These are phyloP conservation scores for Saprolegnia parasitica DNA, from an alignment of 352 stramenopile species.

Conservation along the genomic window DNA sequence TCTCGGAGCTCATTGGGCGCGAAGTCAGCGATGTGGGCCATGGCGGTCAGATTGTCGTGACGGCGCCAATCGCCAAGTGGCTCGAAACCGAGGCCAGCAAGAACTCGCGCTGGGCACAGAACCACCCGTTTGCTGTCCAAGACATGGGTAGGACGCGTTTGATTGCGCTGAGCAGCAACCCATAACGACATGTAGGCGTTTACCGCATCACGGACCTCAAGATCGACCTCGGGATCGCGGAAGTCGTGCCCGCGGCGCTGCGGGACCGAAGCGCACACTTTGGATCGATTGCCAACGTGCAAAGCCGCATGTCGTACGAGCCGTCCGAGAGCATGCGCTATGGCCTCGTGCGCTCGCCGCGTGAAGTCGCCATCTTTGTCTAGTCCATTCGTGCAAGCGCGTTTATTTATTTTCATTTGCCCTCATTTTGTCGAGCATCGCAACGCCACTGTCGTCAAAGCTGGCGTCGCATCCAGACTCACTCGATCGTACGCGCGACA, in stretches of 20 bases:
- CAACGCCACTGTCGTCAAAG: no score
- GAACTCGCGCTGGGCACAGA: conserved; percentile 28
- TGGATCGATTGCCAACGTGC: not conserved
- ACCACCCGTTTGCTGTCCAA: not conserved
- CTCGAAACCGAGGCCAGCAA: conserved; percentile 32
- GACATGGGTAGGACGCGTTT: conserved; percentile 4
- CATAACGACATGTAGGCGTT: conserved; percentile 2
- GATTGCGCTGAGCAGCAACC: no score
- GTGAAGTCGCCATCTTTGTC: conserved; percentile 9
- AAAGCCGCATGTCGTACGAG: not conserved
- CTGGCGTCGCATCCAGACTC: no score
- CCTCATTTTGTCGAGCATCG: no score
- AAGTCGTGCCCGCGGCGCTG: conserved; percentile 11
- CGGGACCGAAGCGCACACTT: not conserved
- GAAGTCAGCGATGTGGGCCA: conserved; percentile 46
- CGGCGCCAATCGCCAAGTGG: conserved; percentile 41
- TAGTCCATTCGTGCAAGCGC: no score
- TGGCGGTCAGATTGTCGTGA: conserved; percentile 52
- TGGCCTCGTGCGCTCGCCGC: conserved; percentile 7
- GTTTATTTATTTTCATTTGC: no score
- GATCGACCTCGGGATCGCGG: conserved; percentile 12
- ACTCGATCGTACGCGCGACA: no score
- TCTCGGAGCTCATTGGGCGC: conserved; percentile 56
- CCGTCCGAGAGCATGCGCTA: conserved; percentile 12
- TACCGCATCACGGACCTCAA: conserved; percentile 22